Evolutionary conservation across 2,329 filamentous ascomycete genomes (phyloP).

Genomic region (Purpureocillium takamizusanense): DNA sequence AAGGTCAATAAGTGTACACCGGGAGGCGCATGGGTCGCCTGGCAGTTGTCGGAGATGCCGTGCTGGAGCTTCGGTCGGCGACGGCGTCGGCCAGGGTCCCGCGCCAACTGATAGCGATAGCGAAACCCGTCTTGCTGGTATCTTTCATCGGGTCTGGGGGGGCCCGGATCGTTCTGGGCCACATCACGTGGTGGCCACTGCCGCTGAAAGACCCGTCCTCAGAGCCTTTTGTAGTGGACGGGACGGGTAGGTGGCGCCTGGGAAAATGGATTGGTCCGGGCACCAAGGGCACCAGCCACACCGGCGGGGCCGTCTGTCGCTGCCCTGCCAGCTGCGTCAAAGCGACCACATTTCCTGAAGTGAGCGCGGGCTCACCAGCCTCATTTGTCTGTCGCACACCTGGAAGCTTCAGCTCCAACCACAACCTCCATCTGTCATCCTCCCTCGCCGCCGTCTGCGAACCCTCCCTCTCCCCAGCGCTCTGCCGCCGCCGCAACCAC

Average conservation of each 20-base stretch:
- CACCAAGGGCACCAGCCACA: too few relatives aligned
- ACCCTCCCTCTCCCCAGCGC: slow-evolving; percentile 1
- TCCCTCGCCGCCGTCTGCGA: slow-evolving; percentile 1
- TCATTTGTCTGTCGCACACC: slow-evolving; percentile 1
- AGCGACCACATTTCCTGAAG: slow-evolving; percentile 26
- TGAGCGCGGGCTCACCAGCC: slow-evolving; percentile 12
- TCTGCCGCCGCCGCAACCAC: not conserved
- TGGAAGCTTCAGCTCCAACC: too few relatives aligned
- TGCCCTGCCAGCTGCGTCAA: slow-evolving; percentile 5
- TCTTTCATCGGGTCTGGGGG: not conserved
- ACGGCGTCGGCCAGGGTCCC: not conserved
- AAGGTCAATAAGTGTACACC: too few relatives aligned
- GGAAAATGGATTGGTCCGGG: too few relatives aligned
- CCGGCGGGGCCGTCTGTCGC: too few relatives aligned
- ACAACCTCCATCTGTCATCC: too few relatives aligned
- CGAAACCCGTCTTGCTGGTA: too few relatives aligned
- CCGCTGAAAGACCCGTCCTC: too few relatives aligned
- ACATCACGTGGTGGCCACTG: slow-evolving; percentile 5
- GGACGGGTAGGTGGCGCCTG: too few relatives aligned
- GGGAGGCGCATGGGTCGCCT: too few relatives aligned
- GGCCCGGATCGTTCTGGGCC: slow-evolving; percentile 2
- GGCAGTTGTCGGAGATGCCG: not conserved
- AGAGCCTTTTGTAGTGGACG: too few relatives aligned
- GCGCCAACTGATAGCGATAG: not conserved
- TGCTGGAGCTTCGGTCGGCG: too few relatives aligned